A percentile compares a stretch with the other conserved stretches of the same genome.
Conservation (phyloP, 257 asterid genomes). For the Solanum chmielewskii region DNA sequence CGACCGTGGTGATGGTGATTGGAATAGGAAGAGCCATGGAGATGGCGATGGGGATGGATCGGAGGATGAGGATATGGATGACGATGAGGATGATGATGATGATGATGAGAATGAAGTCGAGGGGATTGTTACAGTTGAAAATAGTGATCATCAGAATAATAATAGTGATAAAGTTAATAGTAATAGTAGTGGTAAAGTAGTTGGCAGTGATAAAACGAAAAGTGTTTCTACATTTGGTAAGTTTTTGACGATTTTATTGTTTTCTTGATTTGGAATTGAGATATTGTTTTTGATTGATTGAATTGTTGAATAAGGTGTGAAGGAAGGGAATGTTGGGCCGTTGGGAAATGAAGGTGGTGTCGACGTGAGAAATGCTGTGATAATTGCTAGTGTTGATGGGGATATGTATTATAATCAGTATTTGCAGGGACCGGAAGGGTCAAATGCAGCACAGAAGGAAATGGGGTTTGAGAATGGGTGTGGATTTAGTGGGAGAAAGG, state of each 20-base stretch:
- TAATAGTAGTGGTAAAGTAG: not conserved
- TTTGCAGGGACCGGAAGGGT: slow-evolving; percentile 43
- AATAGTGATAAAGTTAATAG: not conserved
- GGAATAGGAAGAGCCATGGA: slow-evolving; percentile 23
- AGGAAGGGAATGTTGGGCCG: slow-evolving; percentile 33
- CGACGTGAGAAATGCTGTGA: slow-evolving; percentile 32
- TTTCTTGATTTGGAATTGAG: not conserved
- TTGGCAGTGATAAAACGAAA: slow-evolving; percentile 28
- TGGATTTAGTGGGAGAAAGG: slow-evolving; percentile 77
- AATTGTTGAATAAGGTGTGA: slow-evolving; percentile 23
- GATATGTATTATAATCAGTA: slow-evolving; percentile 39
- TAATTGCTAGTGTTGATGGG: slow-evolving; percentile 28
- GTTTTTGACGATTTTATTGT: not conserved
- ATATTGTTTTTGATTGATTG: not conserved
- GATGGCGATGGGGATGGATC: slow-evolving; percentile 22
- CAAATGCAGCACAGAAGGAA: slow-evolving; percentile 52
- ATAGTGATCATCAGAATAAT: not conserved
- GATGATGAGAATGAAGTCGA: slow-evolving; percentile 34
- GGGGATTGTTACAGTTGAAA: slow-evolving; percentile 25
- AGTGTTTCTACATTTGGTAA: slow-evolving; percentile 42
- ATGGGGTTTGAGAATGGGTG: slow-evolving; percentile 37
- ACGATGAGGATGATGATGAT: slow-evolving; percentile 26
- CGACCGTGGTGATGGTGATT: slow-evolving; percentile 11
- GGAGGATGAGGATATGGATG: slow-evolving; percentile 42
- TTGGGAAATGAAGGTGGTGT: slow-evolving; percentile 26